Base-by-base conservation (phyloP, 2,329 filamentous ascomycete species). In the Colletotrichum tanaceti region DNA sequence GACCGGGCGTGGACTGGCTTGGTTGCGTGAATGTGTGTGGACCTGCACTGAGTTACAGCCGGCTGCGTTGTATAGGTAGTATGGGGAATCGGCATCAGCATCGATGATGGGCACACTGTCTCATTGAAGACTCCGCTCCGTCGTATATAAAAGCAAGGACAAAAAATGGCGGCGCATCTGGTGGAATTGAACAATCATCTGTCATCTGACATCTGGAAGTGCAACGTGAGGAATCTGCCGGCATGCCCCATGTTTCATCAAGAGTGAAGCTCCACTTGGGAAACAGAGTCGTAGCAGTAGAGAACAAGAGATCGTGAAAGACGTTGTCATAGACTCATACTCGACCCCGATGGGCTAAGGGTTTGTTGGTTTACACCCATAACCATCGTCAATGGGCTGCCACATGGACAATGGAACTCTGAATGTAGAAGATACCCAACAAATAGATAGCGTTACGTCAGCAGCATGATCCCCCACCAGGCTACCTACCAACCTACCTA, bases 121-220 rank as follows among this genome's bases (percentile, higher is more conserved):
- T 68, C 46, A 68, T 47, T 70, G 67, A 58, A 63, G 67, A 68
- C 58, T 59, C 58, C 64, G 58, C 67, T 70, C 47, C 67, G 58
- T 69, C 52, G 58, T 70, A 70, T 35, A 68, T 58, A 58, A 63
- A 68, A 54, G 2, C 28, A 54, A 24, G 53, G 66, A 50, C 41
- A 61, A 60, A 61, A 60, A 43, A 22, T n/a, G 66, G 66, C 16
- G 65, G 65, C 66, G 66, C 50, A 66, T 43, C 38, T 61, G 55
- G 49, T 57, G 46, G 55, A 66, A 65, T 66, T 44, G 39, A 65
- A 32, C 5, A 18, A 10, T 39, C 10, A 39, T 59, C 28, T 59
- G 4, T 39, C 10, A 39, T 59, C 28, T 59, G 4, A 49, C 39
- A 18, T 59, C 4, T 58, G n/a, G 20, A 47, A 22, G 43, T 5